Evolutionary conservation across 768 basidiomycete species (phyloP), one percentile per base, ranked within the genome.

Genomic region (Leccinum truebloodii): DNA sequence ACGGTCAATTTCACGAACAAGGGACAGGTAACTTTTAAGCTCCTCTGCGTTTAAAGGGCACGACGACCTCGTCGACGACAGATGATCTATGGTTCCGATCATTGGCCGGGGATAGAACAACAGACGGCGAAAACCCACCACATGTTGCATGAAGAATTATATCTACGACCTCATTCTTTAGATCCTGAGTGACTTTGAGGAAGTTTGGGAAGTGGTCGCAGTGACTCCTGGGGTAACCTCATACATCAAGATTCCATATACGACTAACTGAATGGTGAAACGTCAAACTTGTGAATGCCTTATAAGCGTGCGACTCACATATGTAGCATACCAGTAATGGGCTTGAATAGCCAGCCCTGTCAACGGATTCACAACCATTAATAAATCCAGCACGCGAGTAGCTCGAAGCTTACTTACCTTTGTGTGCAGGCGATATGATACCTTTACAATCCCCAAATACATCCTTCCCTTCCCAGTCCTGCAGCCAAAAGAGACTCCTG

Each of bases 401-500:
- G 2, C 2, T 7, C 28, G 4, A 18, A 37, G 22, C 34, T 48
- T 22, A 24, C 48, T 24, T 14, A 70, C 73, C 69, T 69, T 71
- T 69, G 55, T 74, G 73, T 0, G 65, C 51, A 52, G 30, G 20
- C 0, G 62, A 73, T 6, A 68, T 34, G 0, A 7, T 12, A 4
- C 71, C 71, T 53, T 24, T 59, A 44, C 73, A 73, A 4, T 69
- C 64, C 28, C 22, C 26, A n/a, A 75, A 64, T 34, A 85, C 65
- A 6, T 69, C 56, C 0, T 58, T 39, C 2, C 77, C 75, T 0
- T 78, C 67, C 58, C 78, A 81, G 0, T 73, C 63, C 46, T 86
- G 77, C 37, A 86, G 58, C 78, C 83, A 88, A 62, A 87, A 87
- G 10, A 87, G 71, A 20, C 73, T 68, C 22, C 81, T 78, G 0